These are phyloP conservation scores for Penicillium sp. DNA, from an alignment of 2,329 filamentous ascomycete species.

Conservation along the genomic window DNA sequence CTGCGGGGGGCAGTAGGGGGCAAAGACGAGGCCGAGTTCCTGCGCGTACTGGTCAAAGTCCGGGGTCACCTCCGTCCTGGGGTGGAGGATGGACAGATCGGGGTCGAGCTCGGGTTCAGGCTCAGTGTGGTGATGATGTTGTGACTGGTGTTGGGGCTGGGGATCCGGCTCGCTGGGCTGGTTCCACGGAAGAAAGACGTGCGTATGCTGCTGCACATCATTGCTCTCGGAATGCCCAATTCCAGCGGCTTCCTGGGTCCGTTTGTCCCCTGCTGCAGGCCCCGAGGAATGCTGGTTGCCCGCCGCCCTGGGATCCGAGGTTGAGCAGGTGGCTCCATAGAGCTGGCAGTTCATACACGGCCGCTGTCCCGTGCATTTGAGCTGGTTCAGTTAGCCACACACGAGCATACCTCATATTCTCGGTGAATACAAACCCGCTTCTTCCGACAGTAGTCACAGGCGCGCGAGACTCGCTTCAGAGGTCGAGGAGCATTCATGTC, in stretches of 20 bases:
- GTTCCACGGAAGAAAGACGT: not conserved
- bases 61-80: not conserved
- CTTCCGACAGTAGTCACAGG: constrained; percentile 11
- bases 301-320: not conserved
- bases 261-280: not conserved
- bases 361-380: constrained; percentile 10
- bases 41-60: constrained; percentile 6
- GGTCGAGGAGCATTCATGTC: not conserved
- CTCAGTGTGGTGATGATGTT: not conserved
- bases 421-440: constrained; percentile 1
- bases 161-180: not conserved
- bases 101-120: not conserved
- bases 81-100: not conserved
- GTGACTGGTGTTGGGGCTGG: not conserved
- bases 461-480: constrained; percentile 7
- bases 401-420: no score
- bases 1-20: not conserved
- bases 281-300: not conserved
- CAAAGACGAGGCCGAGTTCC: not conserved
- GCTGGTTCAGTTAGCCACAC: not conserved
- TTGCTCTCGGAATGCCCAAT: not conserved
- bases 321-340: constrained; percentile 12
- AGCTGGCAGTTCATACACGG: constrained; percentile 13
- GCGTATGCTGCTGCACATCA: not conserved
- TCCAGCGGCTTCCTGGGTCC: not conserved